These are phyloP conservation scores for Acanthochlamys bracteata DNA, from an alignment of 106 monocot species.

Conservation along the genomic window DNA sequence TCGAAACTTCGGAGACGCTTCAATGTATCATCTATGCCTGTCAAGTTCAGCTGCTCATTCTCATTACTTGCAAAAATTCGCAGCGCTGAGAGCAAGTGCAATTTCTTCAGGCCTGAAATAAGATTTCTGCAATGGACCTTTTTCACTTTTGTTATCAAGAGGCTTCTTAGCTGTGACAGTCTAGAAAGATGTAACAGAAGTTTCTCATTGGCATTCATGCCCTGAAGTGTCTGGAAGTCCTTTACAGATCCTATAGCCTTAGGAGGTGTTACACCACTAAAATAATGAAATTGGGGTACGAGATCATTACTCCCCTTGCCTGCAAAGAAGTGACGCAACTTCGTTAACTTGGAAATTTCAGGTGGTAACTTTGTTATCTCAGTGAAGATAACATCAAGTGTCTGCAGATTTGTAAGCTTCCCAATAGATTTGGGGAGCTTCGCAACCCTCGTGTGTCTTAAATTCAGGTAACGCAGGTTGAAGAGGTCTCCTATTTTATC, in stretches of 20 bases:
- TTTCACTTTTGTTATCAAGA: background rate
- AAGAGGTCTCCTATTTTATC: slow-evolving; percentile 4
- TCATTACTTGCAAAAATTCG: slow-evolving; percentile 4
- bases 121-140: background rate
- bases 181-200: background rate
- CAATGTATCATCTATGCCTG: background rate
- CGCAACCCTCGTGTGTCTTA: slow-evolving; percentile 13
- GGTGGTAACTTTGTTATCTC: slow-evolving; percentile 5
- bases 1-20: background rate
- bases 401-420: slow-evolving; percentile 17
- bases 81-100: slow-evolving; percentile 9
- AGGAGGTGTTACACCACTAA: background rate
- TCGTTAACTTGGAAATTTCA: slow-evolving; percentile 7
- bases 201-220: background rate
- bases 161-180: background rate
- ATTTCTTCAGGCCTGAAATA: slow-evolving; percentile 5
- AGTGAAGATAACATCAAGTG: slow-evolving; percentile 3
- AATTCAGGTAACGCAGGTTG: slow-evolving; percentile 17
- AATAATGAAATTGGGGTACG: background rate
- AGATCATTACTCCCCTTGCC: too few relatives aligned
- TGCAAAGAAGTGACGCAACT: slow-evolving; percentile 17
- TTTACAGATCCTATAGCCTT: background rate
- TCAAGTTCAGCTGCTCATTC: background rate
- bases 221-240: background rate
- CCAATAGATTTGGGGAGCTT: slow-evolving; percentile 10